Evolutionary conservation across 345 rosid genomes (phyloP).

Genomic region (Pistacia vera): DNA sequence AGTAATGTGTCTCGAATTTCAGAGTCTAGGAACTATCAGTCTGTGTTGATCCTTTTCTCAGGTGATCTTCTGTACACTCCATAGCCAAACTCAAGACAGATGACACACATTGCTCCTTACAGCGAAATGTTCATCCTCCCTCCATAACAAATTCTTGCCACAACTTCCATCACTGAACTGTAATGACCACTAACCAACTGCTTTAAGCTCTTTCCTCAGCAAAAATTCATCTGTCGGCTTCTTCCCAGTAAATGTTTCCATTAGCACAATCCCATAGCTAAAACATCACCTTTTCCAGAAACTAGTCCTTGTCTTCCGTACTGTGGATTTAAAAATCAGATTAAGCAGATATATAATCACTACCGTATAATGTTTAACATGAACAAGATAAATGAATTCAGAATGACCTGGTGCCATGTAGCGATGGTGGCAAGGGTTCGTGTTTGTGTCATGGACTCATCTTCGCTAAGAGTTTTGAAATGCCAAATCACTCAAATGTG

Average conservation of each 20-base stretch:
- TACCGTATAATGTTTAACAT: too few relatives aligned
- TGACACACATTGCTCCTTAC: slow-evolving; percentile 6
- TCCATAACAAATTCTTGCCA: not conserved
- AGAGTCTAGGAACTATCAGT: not conserved
- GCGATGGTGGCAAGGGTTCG: slow-evolving; percentile 4
- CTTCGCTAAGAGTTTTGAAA: slow-evolving; percentile 4
- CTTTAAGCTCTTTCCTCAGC: slow-evolving; percentile 16
- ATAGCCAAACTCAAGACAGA: slow-evolving; percentile 12
- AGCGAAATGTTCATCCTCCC: not conserved
- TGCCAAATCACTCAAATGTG: slow-evolving; percentile 16
- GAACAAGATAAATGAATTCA: not conserved
- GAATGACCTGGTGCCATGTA: slow-evolving; percentile 18
- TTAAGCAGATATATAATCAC: not conserved
- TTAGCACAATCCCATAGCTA: slow-evolving; percentile 14
- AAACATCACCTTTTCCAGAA: not conserved
- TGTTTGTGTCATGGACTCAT: not conserved
- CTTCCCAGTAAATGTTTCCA: slow-evolving; percentile 15
- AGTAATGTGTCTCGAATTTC: not conserved
- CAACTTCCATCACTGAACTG: not conserved
- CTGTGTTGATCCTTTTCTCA: not conserved
- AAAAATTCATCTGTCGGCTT: slow-evolving; percentile 16
- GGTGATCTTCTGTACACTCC: slow-evolving; percentile 5
- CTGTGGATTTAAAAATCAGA: not conserved
- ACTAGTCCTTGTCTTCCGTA: slow-evolving; percentile 9
- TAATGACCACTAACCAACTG: slow-evolving; percentile 6